Evolutionary conservation across 73 alveolate species (phyloP).

Genomic region (Tetrahymena elliotti): DNA sequence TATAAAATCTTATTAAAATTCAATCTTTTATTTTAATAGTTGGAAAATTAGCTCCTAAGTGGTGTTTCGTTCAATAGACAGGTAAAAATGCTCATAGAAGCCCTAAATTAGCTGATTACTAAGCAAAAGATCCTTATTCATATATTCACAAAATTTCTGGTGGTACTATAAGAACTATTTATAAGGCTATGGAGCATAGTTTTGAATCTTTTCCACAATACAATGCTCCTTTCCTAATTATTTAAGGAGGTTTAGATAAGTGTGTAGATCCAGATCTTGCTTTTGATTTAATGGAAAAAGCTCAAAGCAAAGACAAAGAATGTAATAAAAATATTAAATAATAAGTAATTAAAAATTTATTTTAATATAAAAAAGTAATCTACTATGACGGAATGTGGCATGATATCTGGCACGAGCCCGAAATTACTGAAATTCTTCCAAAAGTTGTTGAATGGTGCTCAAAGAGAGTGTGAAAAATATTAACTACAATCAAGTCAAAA

Average conservation of each 20-base stretch:
- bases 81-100: slow-evolving; percentile 18
- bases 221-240: slow-evolving; percentile 19
- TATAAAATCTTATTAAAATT: background rate
- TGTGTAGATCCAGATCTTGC: slow-evolving; percentile 40
- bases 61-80: slow-evolving; percentile 5
- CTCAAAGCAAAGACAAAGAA: slow-evolving; percentile 17
- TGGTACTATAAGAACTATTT: slow-evolving; percentile 1
- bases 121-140: slow-evolving; percentile 29
- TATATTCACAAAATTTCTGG: slow-evolving; percentile 9
- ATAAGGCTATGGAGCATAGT: slow-evolving; percentile 8
- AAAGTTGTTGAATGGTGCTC: slow-evolving; percentile 20
- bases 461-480: background rate
- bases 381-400: slow-evolving; percentile 42
- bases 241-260: slow-evolving; percentile 39
- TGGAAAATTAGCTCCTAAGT: background rate
- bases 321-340: background rate
- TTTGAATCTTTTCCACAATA: background rate
- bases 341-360: background rate
- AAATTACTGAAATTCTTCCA: slow-evolving; percentile 15
- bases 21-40: background rate
- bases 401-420: slow-evolving; percentile 43
- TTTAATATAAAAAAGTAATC: background rate
- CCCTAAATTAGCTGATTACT: slow-evolving; percentile 19
- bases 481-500: too few species aligned
- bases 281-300: background rate